phyloP scores from a whole-genome alignment of 2,329 filamentous ascomycete species.

The Fusarium sp. region DNA sequence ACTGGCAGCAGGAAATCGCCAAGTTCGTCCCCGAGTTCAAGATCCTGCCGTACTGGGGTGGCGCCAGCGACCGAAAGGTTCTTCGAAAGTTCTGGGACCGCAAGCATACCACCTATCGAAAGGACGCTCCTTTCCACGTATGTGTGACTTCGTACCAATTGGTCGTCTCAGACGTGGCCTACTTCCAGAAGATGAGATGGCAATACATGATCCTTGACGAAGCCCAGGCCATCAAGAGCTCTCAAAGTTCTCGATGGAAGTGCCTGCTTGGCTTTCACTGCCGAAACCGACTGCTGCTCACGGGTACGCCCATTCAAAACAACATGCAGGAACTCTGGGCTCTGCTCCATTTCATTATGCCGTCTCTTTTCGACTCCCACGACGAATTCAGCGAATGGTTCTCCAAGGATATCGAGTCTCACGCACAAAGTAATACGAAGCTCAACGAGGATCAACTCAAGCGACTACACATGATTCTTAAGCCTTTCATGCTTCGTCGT shows the following conservation, averaged over 20 bases:
- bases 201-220: constrained; percentile 99
- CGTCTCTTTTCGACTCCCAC: constrained; percentile 95
- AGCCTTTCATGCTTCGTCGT: constrained; percentile 99
- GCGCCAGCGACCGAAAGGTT: constrained; percentile 92
- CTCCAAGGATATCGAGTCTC: constrained; percentile 96
- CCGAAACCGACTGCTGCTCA: constrained; percentile 92
- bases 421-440: constrained; percentile 99
- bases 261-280: constrained; percentile 94
- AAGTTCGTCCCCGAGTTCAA: constrained; percentile 96
- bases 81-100: constrained; percentile 99
- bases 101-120: constrained; percentile 95
- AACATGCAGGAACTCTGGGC: constrained; percentile 99
- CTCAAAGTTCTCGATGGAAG: constrained; percentile 97
- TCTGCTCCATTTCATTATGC: constrained; percentile 99
- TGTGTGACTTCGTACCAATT: constrained; percentile 97
- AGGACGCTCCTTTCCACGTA: constrained; percentile 95
- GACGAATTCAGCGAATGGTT: constrained; percentile 97
- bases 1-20: constrained; percentile 98
- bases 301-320: constrained; percentile 98
- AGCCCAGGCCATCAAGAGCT: constrained; percentile 99
- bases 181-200: constrained; percentile 99
- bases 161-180: constrained; percentile 94
- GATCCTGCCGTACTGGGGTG: constrained; percentile 97
- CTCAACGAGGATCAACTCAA: constrained; percentile 98
- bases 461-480: constrained; percentile 98